A percentile compares a stretch with the other conserved stretches of the same genome.
phyloP scores from a whole-genome alignment of 164 flowering plant genomes.

The Macadamia integrifolia region DNA sequence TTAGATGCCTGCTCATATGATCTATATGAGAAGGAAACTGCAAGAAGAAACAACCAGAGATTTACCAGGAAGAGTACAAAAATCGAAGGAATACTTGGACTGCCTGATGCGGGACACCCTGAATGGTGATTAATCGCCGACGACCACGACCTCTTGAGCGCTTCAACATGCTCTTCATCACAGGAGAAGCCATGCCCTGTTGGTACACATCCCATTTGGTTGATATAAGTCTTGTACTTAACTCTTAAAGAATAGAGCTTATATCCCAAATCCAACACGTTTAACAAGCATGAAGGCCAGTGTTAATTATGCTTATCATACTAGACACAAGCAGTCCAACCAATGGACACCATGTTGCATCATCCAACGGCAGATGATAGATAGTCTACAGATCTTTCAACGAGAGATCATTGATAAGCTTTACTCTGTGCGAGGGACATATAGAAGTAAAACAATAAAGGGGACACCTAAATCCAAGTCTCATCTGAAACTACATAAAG shows the following conservation, averaged over 20 bases:
- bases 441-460: too few species aligned
- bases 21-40: not conserved
- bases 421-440: too few species aligned
- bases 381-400: too few species aligned
- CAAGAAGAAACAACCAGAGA: not conserved
- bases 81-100: conserved; percentile 71
- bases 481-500: too few species aligned
- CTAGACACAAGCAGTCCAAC: too few species aligned
- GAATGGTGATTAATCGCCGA: conserved; percentile 41
- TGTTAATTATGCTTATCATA: not conserved
- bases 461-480: too few species aligned
- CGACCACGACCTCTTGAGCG: conserved; percentile 34
- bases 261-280: not conserved
- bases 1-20: not conserved
- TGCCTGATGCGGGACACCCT: conserved; percentile 74
- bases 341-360: too few species aligned
- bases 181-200: conserved; percentile 87
- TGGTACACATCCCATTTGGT: not conserved
- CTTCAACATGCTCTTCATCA: conserved; percentile 58
- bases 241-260: too few species aligned
- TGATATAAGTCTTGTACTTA: too few species aligned
- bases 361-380: not conserved
- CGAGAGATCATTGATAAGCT: too few species aligned
- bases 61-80: conserved; percentile 81
- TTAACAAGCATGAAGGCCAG: not conserved